Evolutionary conservation across 2,329 filamentous ascomycete species (phyloP), one percentile per base, ranked within the genome.

Genomic region (Cladosporium austrohemisphaericum): DNA sequence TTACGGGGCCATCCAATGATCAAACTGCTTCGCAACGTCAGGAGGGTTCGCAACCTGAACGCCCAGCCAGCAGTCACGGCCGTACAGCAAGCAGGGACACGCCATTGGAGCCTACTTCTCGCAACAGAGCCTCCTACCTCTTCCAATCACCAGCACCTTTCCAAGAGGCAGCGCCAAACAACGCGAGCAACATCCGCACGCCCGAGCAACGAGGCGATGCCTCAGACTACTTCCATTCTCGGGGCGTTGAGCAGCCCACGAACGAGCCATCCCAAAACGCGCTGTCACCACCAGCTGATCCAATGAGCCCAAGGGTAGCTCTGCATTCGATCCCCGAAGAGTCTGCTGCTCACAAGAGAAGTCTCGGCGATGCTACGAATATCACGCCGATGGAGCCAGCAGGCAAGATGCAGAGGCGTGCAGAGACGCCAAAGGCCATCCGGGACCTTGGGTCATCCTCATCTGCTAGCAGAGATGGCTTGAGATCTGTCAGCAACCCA

Each of bases 261-360:
- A 22, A 37, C 14, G 40, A 25, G 13, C 16, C 41, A 13, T 13
- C 25, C 31, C 7, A 35, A 22, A 13, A 25, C 33, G 25, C 51
- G 13, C 54, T 59, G 5, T 56, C 58, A 14, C 59, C 59, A 3
- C 49, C 54, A 18, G 46, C 40, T 20, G 54, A 51, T 5, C 49
- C 54, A 2, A 33, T 58, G 31, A 62, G 58, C 28, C 60, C 62
- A 29, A 52, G 53, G 22, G 52, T 56, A 10, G 63, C 65, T 19
- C 73, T 82, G 7, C 71, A 75, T 16, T 69, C 76, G 1, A 81
- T 81, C 55, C 70, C 69, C 25, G 79, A 81, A 60, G 63, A 65
- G 45, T 50, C 53, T 20, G 56, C 57, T 26, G 52, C 54, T 16
- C 50, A 52, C 52, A 71, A 72, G 59, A 67, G 70, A 57, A 69